These are phyloP conservation scores for Dryas octopetala DNA, from an alignment of 306 rosid species.

Conservation along the genomic window DNA sequence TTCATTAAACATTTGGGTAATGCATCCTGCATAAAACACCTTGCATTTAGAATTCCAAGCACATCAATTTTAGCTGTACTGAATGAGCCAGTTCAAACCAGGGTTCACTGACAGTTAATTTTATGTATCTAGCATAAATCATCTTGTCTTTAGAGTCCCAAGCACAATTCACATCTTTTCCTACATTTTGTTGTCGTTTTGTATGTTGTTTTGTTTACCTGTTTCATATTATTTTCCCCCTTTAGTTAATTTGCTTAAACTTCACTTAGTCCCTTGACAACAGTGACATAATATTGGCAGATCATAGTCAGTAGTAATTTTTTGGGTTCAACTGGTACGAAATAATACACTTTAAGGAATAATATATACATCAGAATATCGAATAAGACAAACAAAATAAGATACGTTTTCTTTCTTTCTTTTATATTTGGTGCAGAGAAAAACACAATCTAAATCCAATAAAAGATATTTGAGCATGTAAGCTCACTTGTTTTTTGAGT, in stretches of 20 bases:
- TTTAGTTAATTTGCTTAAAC: background rate
- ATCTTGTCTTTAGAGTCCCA: background rate
- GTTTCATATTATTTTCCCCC: background rate
- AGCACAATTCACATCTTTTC: background rate
- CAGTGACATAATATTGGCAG: background rate
- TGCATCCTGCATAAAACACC: background rate
- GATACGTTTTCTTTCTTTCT: background rate
- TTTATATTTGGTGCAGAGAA: background rate
- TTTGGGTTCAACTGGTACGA: background rate
- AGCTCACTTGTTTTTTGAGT: constrained; percentile 10
- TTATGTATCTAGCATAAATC: background rate
- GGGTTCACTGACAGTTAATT: background rate
- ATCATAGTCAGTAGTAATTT: background rate
- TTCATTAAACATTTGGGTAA: background rate
- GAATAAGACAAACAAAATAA: background rate
- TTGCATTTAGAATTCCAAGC: background rate
- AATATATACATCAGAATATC: background rate
- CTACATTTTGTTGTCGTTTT: background rate
- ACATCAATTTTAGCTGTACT: background rate
- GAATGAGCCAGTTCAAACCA: background rate
- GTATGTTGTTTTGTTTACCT: background rate
- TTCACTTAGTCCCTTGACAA: background rate
- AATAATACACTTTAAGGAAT: background rate
- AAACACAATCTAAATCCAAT: constrained; percentile 11
- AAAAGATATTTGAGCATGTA: background rate